Conservation (phyloP, 192 early-diverging fungal genomes). For the Entomortierella chlamydospora region DNA sequence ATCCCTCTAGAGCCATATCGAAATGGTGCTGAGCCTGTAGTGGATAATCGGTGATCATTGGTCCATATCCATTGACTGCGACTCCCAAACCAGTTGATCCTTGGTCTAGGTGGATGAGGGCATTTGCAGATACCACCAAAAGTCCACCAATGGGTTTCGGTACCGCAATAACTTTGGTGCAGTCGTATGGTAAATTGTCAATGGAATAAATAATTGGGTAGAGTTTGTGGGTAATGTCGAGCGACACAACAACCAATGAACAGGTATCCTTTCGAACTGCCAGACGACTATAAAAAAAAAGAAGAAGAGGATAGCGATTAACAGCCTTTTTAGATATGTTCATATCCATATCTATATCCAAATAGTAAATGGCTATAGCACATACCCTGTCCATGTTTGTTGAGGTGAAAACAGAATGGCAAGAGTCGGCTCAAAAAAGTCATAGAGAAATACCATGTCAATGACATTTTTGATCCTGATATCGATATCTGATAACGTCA, state of each 20-base stretch:
- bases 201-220: constrained; percentile 88
- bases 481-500: constrained; percentile 70
- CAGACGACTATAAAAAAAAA: constrained; percentile 61
- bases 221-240: constrained; percentile 78
- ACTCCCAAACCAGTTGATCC: constrained; percentile 80
- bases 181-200: constrained; percentile 86
- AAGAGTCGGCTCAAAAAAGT: constrained; percentile 93
- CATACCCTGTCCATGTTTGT: constrained; percentile 89
- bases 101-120: constrained; percentile 88
- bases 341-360: background rate
- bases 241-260: constrained; percentile 84
- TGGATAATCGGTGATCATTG: constrained; percentile 59
- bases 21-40: constrained; percentile 63
- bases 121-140: constrained; percentile 82
- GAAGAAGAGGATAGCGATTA: background rate
- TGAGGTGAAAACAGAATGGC: constrained; percentile 91
- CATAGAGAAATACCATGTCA: constrained; percentile 92
- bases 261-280: constrained; percentile 77
- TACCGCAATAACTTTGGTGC: constrained; percentile 73
- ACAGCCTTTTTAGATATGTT: background rate
- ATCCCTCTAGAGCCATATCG: constrained; percentile 80
- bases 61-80: constrained; percentile 79
- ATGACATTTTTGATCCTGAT: constrained; percentile 79
- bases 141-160: constrained; percentile 90
- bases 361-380: background rate